Evolutionary conservation across 306 rosid genomes (phyloP), one percentile per base, ranked within the genome.

Genomic region (Cucurbita ficifolia): DNA sequence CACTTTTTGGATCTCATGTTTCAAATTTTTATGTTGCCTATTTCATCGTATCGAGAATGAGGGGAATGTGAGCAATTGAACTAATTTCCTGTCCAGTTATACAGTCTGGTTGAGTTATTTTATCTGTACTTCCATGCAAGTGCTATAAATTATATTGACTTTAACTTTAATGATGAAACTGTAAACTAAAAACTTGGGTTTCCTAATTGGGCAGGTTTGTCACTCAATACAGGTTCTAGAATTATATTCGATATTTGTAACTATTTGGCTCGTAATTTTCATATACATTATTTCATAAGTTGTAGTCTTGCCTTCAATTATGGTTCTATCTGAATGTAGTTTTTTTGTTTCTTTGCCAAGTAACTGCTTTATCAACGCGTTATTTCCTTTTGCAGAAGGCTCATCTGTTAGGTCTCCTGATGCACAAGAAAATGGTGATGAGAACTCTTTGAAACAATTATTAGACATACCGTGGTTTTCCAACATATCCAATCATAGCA

Each of bases 391-490:
- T 63, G 65, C 81, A 90, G 92, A 76, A 48, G 77, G 60, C 57
- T 67, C 43, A 59, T 79, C 77, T 24, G 73, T 12, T 61, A 73
- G 72, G 70, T 72, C 50, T 77, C 51, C 61, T 70, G 78, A 77
- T 73, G 53, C 70, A 21, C 71, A 62, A 72, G 78, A 63, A 83
- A 50, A 10, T 43, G 81, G 72, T 61, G 78, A 45, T 78, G 84
- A 53, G 19, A 53, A 59, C 22, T 74, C 77, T 71, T 38, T 22
- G 77, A 82, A 85, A 74, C 76, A 46, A 63, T 67, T 59, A 61
- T 33, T 77, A 43, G 67, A 79, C 33, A 35, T 84, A 46, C 86
- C 87, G 22, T 81, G 84, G 91, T 69, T 87, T 54, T 72, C 85
- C 1, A 74, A 57, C 18, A 3, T 70, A 18, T 62, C 85, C 48